Evolutionary conservation across 2,329 filamentous ascomycete genomes (phyloP), one percentile per base, ranked within the genome.

Genomic region (Alternaria triticina): DNA sequence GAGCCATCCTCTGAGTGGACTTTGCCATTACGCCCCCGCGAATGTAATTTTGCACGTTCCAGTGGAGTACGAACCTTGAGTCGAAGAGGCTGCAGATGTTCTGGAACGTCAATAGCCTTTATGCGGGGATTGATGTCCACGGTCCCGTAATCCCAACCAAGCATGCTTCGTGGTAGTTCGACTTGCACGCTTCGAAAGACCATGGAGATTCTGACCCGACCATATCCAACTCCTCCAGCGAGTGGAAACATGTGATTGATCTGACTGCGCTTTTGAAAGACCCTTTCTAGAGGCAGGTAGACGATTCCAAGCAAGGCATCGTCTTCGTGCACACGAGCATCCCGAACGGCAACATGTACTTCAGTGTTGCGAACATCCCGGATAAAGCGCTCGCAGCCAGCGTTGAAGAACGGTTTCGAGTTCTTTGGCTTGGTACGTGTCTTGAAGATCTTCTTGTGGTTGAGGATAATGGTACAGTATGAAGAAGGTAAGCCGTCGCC

Each of bases 381-480:
- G 43, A 93, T 84, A 66, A 92, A 92, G 6, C 89, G 86, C 75
- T 94, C 91, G 2, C 88, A 91, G 6, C 89, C 89, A 3, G 91
- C 91, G 67, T 93, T 93, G 83, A 91, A 93, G 77, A 93, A 93
- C 0, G 91, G 91, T 70, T 92, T 92, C 0, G 88, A 86, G 65
- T 92, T 93, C 80, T 92, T 92, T 1, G 91, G 91, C 78, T 94
- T 93, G 0, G 91, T 92, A 15, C 91, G 83, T 2, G 91, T 92
- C 70, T 86, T 89, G 80, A 90, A 94, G 12, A 86, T 80, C 61
- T 87, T 92, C 67, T 86, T 86, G 73, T 93, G 90, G 73, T 93
- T 92, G 68, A 93, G 79, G 46, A 93, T 90, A 69, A 93, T 86
- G 30, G 86, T 91, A 75, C 90, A 92, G 74, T 92, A 94, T 25